Conservation (phyloP, 75 land plant genomes). For the Selaginella moellendorffii region DNA sequence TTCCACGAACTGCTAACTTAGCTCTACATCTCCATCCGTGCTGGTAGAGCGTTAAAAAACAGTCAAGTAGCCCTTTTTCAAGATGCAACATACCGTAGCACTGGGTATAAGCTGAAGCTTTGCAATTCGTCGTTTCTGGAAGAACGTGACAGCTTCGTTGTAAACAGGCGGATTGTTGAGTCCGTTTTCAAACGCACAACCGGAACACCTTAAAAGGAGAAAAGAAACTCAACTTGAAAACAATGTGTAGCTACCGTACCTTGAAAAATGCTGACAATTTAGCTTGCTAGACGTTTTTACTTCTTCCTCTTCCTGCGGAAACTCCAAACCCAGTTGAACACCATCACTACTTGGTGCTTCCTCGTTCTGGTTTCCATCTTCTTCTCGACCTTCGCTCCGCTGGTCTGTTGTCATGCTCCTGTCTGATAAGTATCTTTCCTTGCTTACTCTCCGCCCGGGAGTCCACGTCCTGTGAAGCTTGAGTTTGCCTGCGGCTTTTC, state of each 20-base stretch:
- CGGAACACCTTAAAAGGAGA: constrained; percentile 55
- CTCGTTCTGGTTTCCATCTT: neutral
- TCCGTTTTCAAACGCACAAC: constrained; percentile 57
- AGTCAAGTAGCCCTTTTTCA: neutral
- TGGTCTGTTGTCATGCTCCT: neutral
- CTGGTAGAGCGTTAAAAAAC: constrained; percentile 15
- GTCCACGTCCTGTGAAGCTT: neutral
- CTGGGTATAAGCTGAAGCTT: constrained; percentile 57
- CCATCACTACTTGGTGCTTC: neutral
- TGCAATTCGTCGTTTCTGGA: constrained; percentile 38
- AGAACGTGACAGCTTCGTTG: constrained; percentile 51
- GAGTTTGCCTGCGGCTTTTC: neutral
- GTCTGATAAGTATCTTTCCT: neutral
- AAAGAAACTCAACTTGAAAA: neutral
- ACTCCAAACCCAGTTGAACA: too few relatives aligned
- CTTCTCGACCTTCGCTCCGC: neutral
- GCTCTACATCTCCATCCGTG: constrained; percentile 98
- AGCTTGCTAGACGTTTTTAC: constrained; percentile 14
- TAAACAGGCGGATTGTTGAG: constrained; percentile 62
- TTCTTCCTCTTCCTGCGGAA: neutral
- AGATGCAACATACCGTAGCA: constrained; percentile 30
- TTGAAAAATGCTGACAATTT: constrained; percentile 18
- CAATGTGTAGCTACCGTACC: constrained; percentile 4
- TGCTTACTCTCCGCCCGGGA: neutral
- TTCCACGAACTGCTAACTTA: constrained; percentile 89